phyloP scores from a whole-genome alignment of 495 filamentous ascomycete genomes.

The Lasiosphaeria miniovina region DNA sequence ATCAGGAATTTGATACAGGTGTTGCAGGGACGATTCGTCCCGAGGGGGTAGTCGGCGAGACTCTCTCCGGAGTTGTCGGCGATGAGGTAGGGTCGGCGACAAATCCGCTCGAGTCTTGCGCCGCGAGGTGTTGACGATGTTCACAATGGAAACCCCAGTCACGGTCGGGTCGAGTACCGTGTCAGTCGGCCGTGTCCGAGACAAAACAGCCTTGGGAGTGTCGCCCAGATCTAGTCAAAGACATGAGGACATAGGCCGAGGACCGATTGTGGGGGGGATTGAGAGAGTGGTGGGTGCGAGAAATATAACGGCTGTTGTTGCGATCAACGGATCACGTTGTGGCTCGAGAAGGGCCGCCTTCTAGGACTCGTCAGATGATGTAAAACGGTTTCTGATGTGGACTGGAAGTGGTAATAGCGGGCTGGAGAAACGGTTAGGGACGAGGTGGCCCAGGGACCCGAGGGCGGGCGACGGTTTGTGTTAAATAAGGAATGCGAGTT shows the following conservation, averaged over 20 bases:
- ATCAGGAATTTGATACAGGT: constrained; percentile 7
- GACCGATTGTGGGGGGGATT: constrained; percentile 8
- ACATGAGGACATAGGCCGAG: constrained; percentile 40
- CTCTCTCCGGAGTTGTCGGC: constrained; percentile 8
- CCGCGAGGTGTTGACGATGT: constrained; percentile 26
- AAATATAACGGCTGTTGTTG: constrained; percentile 12
- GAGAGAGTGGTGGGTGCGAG: constrained; percentile 7
- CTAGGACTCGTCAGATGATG: constrained; percentile 6
- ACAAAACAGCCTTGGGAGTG: constrained; percentile 33
- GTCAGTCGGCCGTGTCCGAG: constrained; percentile 45
- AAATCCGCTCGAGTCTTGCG: constrained; percentile 21
- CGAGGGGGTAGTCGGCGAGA: constrained; percentile 17
- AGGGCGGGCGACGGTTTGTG: constrained; percentile 9
- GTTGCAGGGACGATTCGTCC: constrained; percentile 22
- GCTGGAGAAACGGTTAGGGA: constrained; percentile 6
- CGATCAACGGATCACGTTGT: constrained; percentile 3
- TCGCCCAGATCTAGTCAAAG: constrained; percentile 36
- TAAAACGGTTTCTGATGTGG: constrained; percentile 12
- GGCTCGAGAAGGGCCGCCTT: constrained; percentile 2
- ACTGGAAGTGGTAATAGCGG: background rate
- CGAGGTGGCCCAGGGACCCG: constrained; percentile 4
- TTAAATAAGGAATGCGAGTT: constrained; percentile 15
- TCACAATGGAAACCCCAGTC: constrained; percentile 30
- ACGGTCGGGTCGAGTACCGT: constrained; percentile 13
- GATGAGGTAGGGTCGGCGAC: constrained; percentile 8